Base-by-base conservation (phyloP, 805 yeast genomes). In the Priceomyces melissophilus region DNA sequence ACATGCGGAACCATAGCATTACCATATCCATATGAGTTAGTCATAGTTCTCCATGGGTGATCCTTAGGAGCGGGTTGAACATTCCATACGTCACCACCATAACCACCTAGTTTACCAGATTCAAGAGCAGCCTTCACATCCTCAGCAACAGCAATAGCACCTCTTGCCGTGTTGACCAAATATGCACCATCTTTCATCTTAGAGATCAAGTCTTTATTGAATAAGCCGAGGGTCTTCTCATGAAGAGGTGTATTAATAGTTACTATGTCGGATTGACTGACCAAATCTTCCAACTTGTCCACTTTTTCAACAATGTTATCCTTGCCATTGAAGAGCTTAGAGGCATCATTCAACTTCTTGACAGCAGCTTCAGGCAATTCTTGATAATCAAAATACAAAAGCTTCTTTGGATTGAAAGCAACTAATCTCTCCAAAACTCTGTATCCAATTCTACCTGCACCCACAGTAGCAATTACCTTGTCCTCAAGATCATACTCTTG, bases 1-100 rank as follows among this genome's bases (percentile, higher is more conserved):
- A 81, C 77, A 58, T 84, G 93, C 14, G 90, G 89, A 38, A 88
- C 82, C 91, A 85, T 84, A 40, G 90, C 91, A 53, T 86, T 85
- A 49, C 91, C 91, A 29, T 78, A 85, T 44, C 83, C 84, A 49
- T 71, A 76, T 54, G 75, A 67, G 75, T 83, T 82, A 37, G 67
- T 57, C 80, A 84, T 76, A 9, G 69, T 41, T 71, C 88, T 74
- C 93, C 93, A 85, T 49, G 89, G 89, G 57, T 84, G 89, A 60
- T 73, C 74, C 40, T 69, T 66, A 48, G 89, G 88, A 20, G 91
- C 86, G 32, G 95, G 95, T 63, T 85, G 95, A n/a, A 82, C 83
- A 69, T 55, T 75, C 88, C 91, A 84, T 39, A 85, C 93, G 62
- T 85, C 93, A 52, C 91, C 93, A 54, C 90, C 93, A 58, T 84